Percentiles rank a stretch among this genome's conserved stretches.
These are phyloP conservation scores for Penstemon newberryi DNA, from an alignment of 257 asterid species.

Conservation along the genomic window DNA sequence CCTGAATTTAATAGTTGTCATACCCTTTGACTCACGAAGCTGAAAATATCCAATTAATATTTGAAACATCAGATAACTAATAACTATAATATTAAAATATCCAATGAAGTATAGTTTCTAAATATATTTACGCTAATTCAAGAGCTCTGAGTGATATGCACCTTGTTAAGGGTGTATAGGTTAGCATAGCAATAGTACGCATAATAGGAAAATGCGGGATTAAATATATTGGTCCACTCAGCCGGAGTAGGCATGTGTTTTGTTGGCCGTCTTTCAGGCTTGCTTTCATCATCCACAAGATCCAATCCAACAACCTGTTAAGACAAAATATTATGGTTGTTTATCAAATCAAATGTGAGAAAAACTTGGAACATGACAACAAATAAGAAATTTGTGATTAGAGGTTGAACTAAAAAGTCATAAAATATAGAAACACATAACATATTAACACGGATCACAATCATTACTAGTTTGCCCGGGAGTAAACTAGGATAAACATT, in stretches of 20 bases:
- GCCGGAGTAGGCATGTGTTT: conserved; percentile 98
- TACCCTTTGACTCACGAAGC: conserved; percentile 97
- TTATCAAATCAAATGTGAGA: conserved; percentile 22
- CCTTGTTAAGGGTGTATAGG: conserved; percentile 95
- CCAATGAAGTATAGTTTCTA: conserved; percentile 9
- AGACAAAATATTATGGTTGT: conserved; percentile 21
- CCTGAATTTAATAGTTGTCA: conserved; percentile 91
- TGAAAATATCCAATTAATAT: conserved; percentile 39
- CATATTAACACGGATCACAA: neutral
- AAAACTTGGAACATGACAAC: neutral
- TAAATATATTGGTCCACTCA: conserved; percentile 90
- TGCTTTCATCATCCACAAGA: conserved; percentile 98
- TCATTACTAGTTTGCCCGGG: neutral
- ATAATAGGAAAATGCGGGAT: conserved; percentile 94
- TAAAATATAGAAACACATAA: neutral
- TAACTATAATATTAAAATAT: neutral
- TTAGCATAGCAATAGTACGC: conserved; percentile 97
- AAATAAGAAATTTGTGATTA: neutral
- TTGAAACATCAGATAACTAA: neutral
- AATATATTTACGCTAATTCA: conserved; percentile 1
- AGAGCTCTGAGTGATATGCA: conserved; percentile 25
- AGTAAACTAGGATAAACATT: too few species aligned
- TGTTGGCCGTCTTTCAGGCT: conserved; percentile 98
- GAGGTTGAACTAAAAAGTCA: neutral
- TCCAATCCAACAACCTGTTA: conserved; percentile 95